Evolutionary conservation across 331 rosid species (phyloP), one percentile per base, ranked within the genome.

Genomic region (Quercus phellos): DNA sequence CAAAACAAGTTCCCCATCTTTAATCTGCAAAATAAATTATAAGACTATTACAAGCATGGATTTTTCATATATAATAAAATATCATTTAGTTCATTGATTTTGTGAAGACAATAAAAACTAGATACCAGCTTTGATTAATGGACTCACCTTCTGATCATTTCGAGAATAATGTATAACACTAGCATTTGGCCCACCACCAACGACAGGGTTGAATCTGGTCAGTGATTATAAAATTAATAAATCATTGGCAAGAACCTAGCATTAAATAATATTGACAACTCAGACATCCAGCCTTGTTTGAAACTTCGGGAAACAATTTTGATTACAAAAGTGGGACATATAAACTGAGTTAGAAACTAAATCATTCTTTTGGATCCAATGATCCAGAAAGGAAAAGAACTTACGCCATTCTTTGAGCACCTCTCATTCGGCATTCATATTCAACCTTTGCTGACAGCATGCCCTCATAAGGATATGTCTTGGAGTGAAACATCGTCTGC

Each of bases 401-500:
- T 86, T 84, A 89, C 99, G 93, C 97, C 99, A 92, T 88, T 83
- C 92, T 84, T 85, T 91, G 94, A 70, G 98, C 94, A 84, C 97
- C 99, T 90, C 93, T 92, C 85, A 88, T 85, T 89, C 82, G 90
- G 92, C 99, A 88, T 88, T 94, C 98, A 79, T 94, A 91, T 86
- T 94, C 98, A 73, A 94, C 73, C 88, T 86, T 94, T 72, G 98
- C 98, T 12, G 98, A 90, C 63, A 94, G 87, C 84, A 83, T 78
- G 67, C 83, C 78, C 88, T 92, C 99, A 80, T 73, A 75, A 78
- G 97, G 97, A 84, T 87, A 78, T 8, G 83, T 60, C 85, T 77
- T 94, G 24, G 98, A 92, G 77, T 94, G 93, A 80, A 91, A 68
- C 93, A 94, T 92, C 43, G 99, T 92, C 85, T 81, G 93, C 89